phyloP scores from a whole-genome alignment of 2,329 filamentous ascomycete species.

The Microsporum canis region DNA sequence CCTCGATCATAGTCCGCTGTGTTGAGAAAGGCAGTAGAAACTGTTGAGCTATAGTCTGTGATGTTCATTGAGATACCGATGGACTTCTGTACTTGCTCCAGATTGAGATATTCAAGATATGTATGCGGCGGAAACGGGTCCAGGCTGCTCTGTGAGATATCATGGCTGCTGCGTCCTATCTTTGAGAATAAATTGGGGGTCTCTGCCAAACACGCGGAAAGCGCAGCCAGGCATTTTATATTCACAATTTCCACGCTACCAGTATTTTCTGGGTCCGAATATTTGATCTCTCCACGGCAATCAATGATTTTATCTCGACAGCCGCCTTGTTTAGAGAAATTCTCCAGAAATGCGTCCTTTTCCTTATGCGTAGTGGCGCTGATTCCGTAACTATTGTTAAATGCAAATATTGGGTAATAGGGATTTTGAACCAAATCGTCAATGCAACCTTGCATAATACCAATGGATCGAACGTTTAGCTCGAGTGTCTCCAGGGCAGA shows the following conservation, averaged over 20 bases:
- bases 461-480: slow-evolving; percentile 31
- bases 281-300: slow-evolving; percentile 27
- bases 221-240: not conserved
- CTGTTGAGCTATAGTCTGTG: slow-evolving; percentile 40
- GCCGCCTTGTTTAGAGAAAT: slow-evolving; percentile 31
- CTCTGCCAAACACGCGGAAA: not conserved
- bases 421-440: slow-evolving; percentile 35
- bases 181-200: slow-evolving; percentile 31
- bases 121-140: slow-evolving; percentile 45
- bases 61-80: slow-evolving; percentile 47
- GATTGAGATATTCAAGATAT: slow-evolving; percentile 46
- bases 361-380: slow-evolving; percentile 34
- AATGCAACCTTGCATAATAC: slow-evolving; percentile 31
- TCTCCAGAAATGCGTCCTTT: slow-evolving; percentile 29
- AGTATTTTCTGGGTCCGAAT: slow-evolving; percentile 1
- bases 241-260: not conserved
- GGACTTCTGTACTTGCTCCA: slow-evolving; percentile 40
- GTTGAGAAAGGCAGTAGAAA: slow-evolving; percentile 22
- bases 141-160: slow-evolving; percentile 42
- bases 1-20: not conserved
- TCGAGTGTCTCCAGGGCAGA: not conserved
- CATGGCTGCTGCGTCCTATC: slow-evolving; percentile 44
- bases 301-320: slow-evolving; percentile 38
- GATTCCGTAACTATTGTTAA: slow-evolving; percentile 43
- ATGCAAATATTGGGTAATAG: slow-evolving; percentile 36